Conservation (phyloP, 2,329 filamentous ascomycete genomes). For the Trichoderma sp. region DNA sequence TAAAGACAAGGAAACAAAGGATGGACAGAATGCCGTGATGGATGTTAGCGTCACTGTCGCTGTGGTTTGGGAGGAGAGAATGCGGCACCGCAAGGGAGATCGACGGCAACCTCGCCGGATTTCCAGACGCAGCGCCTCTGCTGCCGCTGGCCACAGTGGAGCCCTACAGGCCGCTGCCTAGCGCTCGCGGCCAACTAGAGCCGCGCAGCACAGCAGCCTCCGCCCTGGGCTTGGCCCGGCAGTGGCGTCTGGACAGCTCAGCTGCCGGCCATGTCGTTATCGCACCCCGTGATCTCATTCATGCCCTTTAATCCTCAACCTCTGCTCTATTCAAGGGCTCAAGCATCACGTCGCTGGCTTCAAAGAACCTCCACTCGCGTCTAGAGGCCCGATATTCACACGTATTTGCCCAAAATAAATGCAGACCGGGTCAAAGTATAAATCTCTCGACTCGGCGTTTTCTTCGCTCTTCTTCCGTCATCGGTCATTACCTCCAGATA, state of each 20-base stretch:
- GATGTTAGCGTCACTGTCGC: neutral
- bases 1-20: neutral
- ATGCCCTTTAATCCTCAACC: slow-evolving; percentile 12
- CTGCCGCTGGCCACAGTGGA: neutral
- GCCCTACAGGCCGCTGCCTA: neutral
- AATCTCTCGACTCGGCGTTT: neutral
- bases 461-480: neutral
- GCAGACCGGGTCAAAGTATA: neutral
- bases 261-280: slow-evolving; percentile 16
- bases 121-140: slow-evolving; percentile 28
- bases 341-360: neutral
- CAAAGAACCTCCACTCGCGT: neutral
- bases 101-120: slow-evolving; percentile 32
- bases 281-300: slow-evolving; percentile 24
- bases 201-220: slow-evolving; percentile 1
- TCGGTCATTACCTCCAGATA: slow-evolving; percentile 1
- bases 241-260: slow-evolving; percentile 4
- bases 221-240: neutral
- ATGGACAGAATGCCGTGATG: neutral
- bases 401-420: neutral
- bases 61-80: neutral
- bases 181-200: slow-evolving; percentile 8
- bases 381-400: neutral
- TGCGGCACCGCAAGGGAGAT: neutral
- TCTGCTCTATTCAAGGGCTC: neutral